Conservation (phyloP, 106 monocot genomes). For the Cymbidium sinense region DNA sequence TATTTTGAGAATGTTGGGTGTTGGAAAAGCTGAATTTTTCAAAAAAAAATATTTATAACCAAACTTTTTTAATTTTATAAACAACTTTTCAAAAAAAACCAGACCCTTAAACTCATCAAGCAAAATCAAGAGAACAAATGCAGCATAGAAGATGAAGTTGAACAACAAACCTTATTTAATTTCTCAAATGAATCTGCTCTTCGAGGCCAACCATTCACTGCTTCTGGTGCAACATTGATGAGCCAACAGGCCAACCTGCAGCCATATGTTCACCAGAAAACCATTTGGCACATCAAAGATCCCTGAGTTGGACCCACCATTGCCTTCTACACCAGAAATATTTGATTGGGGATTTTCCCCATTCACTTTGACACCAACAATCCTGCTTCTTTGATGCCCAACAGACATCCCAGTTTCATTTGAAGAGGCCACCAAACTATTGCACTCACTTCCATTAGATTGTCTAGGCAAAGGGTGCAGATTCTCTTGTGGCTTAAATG, state of each 20-base stretch:
- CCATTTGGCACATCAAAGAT: constrained; percentile 22
- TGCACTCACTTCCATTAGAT: constrained; percentile 8
- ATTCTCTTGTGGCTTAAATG: constrained; percentile 11
- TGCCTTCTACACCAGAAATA: neutral
- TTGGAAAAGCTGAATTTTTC: too few species aligned
- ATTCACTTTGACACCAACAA: constrained; percentile 10
- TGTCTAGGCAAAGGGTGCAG: neutral
- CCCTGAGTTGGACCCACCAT: neutral
- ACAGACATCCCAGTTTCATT: neutral
- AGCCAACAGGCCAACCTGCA: constrained; percentile 50
- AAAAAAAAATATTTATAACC: too few species aligned
- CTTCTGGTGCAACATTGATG: constrained; percentile 32
- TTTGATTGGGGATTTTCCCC: neutral
- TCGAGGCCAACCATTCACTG: constrained; percentile 49
- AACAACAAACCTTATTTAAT: constrained; percentile 32
- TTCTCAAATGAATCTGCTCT: constrained; percentile 50
- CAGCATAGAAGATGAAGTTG: neutral
- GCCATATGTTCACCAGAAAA: constrained; percentile 22
- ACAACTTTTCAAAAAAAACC: too few species aligned
- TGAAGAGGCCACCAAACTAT: neutral
- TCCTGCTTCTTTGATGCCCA: constrained; percentile 21
- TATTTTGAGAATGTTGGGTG: too few species aligned
- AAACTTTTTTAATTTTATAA: too few species aligned
- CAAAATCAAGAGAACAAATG: neutral
- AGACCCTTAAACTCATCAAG: neutral